phyloP scores from a whole-genome alignment of 257 asterid species.

The Gentiana dahurica region DNA sequence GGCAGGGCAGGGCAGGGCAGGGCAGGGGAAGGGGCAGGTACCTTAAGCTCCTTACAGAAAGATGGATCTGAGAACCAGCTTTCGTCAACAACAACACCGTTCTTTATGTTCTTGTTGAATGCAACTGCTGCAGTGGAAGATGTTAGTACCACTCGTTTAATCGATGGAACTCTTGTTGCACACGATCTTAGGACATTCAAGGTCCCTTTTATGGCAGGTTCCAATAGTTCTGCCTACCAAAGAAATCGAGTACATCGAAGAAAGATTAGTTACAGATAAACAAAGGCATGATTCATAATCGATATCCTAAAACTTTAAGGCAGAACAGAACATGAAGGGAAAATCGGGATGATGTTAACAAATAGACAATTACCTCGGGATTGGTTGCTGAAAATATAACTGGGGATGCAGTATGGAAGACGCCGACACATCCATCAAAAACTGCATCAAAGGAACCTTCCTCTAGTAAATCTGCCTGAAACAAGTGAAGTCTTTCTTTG shows the following conservation, averaged over 20 bases:
- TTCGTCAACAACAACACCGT: conserved; percentile 30
- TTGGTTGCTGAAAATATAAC: conserved; percentile 4
- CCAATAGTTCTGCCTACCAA: conserved; percentile 32
- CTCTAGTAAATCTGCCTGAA: background rate
- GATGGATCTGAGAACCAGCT: conserved; percentile 48
- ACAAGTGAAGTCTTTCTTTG: no score
- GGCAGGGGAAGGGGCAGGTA: background rate
- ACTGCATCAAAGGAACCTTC: conserved; percentile 42
- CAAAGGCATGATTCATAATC: background rate
- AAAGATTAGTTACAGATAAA: background rate
- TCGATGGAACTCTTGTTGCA: conserved; percentile 9
- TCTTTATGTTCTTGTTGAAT: conserved; percentile 7
- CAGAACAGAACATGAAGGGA: background rate
- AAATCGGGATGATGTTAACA: background rate
- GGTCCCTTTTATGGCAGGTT: conserved; percentile 45
- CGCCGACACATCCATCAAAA: conserved; percentile 44
- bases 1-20: no score
- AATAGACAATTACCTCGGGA: conserved; percentile 27
- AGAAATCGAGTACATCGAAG: background rate
- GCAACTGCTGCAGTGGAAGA: conserved; percentile 29
- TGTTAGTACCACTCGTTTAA: conserved; percentile 35
- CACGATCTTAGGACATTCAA: conserved; percentile 41
- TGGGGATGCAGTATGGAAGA: conserved; percentile 45
- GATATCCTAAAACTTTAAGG: background rate
- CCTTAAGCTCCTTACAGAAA: conserved; percentile 39